Base-by-base conservation (phyloP, 2,329 filamentous ascomycete genomes). In the Phaeophleospora eucalypticola region DNA sequence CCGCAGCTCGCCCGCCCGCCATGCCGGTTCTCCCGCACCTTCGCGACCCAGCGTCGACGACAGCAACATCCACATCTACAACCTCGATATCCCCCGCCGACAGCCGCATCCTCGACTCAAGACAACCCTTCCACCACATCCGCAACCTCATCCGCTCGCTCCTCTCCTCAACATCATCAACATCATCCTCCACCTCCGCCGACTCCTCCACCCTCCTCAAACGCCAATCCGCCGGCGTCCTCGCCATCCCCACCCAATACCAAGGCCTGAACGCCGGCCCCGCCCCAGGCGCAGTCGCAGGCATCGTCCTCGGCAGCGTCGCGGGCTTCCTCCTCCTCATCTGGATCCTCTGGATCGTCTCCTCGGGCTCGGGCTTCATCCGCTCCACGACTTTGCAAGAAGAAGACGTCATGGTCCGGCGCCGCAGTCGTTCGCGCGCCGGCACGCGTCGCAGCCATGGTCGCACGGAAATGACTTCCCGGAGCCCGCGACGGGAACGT, bases 231-330 rank as follows among this genome's bases (percentile, higher is more conserved):
- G 45, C 35, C 49, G 51, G 44, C 43, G 50, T 56, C 20, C 37
- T 65, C 47, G 72, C 80, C 51, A 82, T 86, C 56, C 81, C 82
- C 1, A 75, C 78, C 19, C 79, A 79, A 56, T 86, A 86, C 65
- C 71, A 74, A 37, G 70, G 71, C 43, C 68, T 79, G 27, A 66
- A 77, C 60, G 58, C 67, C 19, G 75, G 79, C 4, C 80, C 80
- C 0, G 38, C 71, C 1, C 75, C 81, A 0, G 81, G 78, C 44
- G 74, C 75, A 33, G 75, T 84, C 1, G 79, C 74, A 8, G 82
- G 81, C 45, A 83, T 84, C 48, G 76, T 78, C 4, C 68, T 80
- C 19, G 77, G 77, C 51, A 73, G 70, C 46, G 72, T 80, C 17
- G 70, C 66, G 4, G 77, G 74, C 38, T 78, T 79, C 63, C 63